phyloP scores from a whole-genome alignment of 176 grass and related monocot genomes.

The Musa schizocarpa region DNA sequence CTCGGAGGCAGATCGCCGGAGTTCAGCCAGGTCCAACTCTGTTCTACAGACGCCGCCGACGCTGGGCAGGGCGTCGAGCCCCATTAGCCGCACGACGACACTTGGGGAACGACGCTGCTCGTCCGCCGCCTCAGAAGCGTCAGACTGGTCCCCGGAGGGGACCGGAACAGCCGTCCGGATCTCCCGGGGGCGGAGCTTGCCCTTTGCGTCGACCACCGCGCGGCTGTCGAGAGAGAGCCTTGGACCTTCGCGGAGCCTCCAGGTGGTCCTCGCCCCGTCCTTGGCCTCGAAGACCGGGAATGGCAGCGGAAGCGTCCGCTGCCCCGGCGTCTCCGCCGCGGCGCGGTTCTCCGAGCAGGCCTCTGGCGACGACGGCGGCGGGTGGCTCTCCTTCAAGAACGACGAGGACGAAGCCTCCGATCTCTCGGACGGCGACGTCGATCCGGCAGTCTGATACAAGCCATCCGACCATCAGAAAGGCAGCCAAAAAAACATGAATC shows the following conservation, averaged over 20 bases:
- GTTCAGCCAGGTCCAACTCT: slow-evolving; percentile 13
- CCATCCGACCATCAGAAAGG: not conserved
- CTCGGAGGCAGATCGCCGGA: slow-evolving; percentile 79
- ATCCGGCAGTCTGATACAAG: slow-evolving; percentile 35
- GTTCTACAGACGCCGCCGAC: not conserved
- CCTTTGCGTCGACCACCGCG: slow-evolving; percentile 44
- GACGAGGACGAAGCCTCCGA: slow-evolving; percentile 47
- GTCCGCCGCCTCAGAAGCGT: slow-evolving; percentile 19
- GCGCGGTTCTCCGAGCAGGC: slow-evolving; percentile 3
- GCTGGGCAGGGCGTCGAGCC: slow-evolving; percentile 59
- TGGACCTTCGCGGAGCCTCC: slow-evolving; percentile 40
- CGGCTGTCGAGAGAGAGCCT: slow-evolving; percentile 88
- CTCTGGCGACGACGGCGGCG: slow-evolving; percentile 31
- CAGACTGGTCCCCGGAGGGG: slow-evolving; percentile 5
- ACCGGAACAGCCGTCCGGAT: slow-evolving; percentile 35
- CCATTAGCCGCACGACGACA: slow-evolving; percentile 85
- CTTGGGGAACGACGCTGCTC: slow-evolving; percentile 66
- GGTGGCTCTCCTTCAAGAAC: slow-evolving; percentile 21
- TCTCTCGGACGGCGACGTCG: slow-evolving; percentile 71
- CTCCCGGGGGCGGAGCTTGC: slow-evolving; percentile 59
- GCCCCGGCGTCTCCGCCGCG: not conserved
- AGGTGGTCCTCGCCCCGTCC: slow-evolving; percentile 2
- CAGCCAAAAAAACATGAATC: not conserved
- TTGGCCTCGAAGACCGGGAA: slow-evolving; percentile 16
- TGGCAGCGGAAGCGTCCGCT: slow-evolving; percentile 42